phyloP scores from a whole-genome alignment of 306 rosid species.

The Geum urbanum region DNA sequence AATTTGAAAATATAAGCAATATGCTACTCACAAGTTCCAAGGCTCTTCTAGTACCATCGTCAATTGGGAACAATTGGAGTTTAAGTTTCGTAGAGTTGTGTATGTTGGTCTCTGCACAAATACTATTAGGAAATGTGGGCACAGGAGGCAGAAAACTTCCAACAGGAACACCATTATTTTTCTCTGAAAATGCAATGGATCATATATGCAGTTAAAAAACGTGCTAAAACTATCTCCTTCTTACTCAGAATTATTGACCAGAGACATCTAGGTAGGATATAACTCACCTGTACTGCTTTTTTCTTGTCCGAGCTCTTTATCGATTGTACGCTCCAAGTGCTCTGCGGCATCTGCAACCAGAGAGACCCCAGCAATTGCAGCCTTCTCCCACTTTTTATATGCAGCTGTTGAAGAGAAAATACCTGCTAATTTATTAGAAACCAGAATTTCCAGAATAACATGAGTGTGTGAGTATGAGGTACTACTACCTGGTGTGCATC shows the following conservation, averaged over 20 bases:
- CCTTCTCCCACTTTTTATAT: slow-evolving; percentile 95
- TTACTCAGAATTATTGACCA: neutral
- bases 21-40: slow-evolving; percentile 76
- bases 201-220: slow-evolving; percentile 15
- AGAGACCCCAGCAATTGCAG: slow-evolving; percentile 98
- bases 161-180: slow-evolving; percentile 40
- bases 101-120: slow-evolving; percentile 44
- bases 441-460: neutral
- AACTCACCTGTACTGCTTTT: slow-evolving; percentile 50
- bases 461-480: neutral
- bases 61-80: slow-evolving; percentile 91
- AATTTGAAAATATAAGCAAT: neutral
- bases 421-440: slow-evolving; percentile 37
- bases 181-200: slow-evolving; percentile 48
- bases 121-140: slow-evolving; percentile 50
- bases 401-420: slow-evolving; percentile 69
- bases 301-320: slow-evolving; percentile 52
- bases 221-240: slow-evolving; percentile 19
- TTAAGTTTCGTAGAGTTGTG: slow-evolving; percentile 59
- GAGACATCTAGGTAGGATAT: slow-evolving; percentile 5
- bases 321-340: slow-evolving; percentile 78
- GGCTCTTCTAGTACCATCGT: slow-evolving; percentile 80
- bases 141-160: slow-evolving; percentile 40
- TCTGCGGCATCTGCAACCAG: slow-evolving; percentile 99
- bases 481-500: neutral